Conservation (phyloP, 2,329 filamentous ascomycete species). For the Fonsecaea erecta region DNA sequence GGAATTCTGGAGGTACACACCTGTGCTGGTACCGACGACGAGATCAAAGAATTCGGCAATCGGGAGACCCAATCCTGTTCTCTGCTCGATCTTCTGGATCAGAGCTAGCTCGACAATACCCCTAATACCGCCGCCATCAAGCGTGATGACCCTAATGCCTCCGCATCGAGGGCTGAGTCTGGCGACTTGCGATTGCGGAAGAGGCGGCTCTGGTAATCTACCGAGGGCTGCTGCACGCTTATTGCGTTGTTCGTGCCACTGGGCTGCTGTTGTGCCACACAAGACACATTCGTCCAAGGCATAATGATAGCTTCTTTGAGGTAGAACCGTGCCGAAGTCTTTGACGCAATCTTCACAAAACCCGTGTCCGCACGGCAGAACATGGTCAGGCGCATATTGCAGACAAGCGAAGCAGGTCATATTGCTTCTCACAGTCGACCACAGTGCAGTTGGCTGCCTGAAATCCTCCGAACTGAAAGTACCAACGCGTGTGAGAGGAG, state of each 20-base stretch:
- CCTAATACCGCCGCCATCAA: slow-evolving; percentile 6
- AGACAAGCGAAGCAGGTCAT: slow-evolving; percentile 15
- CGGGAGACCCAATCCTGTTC: slow-evolving; percentile 1
- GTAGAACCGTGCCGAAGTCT: slow-evolving; percentile 1
- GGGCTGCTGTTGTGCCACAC: background rate
- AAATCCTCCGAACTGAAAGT: slow-evolving; percentile 1
- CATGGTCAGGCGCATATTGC: slow-evolving; percentile 9
- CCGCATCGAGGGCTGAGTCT: slow-evolving; percentile 9
- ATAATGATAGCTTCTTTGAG: slow-evolving; percentile 7
- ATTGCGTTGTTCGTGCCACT: background rate
- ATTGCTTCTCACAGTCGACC: slow-evolving; percentile 6
- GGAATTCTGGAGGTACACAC: background rate
- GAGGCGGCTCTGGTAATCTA: background rate
- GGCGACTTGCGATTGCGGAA: background rate
- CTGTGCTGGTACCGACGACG: slow-evolving; percentile 9
- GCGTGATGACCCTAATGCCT: slow-evolving; percentile 7
- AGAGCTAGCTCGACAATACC: slow-evolving; percentile 5
- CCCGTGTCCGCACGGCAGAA: slow-evolving; percentile 8
- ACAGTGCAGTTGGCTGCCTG: background rate
- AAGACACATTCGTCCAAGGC: background rate
- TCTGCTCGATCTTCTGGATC: slow-evolving; percentile 11
- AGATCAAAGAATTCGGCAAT: slow-evolving; percentile 11
- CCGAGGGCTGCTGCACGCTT: background rate
- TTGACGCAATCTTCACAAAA: slow-evolving; percentile 10
- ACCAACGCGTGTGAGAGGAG: background rate